Evolutionary conservation across 805 yeast genomes (phyloP), one percentile per base, ranked within the genome.

Genomic region (Candida railenensis): DNA sequence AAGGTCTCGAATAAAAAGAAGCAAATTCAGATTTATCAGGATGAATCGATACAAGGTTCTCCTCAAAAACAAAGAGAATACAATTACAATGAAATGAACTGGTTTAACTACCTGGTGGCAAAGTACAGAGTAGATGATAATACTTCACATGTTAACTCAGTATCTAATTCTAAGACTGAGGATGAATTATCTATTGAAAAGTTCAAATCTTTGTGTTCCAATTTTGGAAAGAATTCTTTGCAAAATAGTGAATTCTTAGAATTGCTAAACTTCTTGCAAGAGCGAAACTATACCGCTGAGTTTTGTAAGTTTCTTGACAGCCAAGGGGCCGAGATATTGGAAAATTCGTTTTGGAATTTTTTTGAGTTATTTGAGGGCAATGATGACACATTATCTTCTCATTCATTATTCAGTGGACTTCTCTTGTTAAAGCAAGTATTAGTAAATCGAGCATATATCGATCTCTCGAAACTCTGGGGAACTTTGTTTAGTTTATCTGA

Each of bases 11-110:
- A 55, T 37, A 59, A 56, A 39, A 65, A 59, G 40, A 65, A 65
- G 43, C 67, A 70, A 3, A 71, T 74, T 18, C 44, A 58, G 9
- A 73, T 74, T n/a, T 74, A 58, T 43, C 72, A 72, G 41, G 79
- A 74, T 50, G 45, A 48, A 22, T 33, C 33, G 14, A 48, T 53
- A 12, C 53, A 64, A 3, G 66, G 69, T 3, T 73, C 77, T 8
- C 69, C 77, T 0, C 66, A 64, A 36, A 65, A 66, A 40, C 59
- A 56, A 2, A 51, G 51, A 16, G 63, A 62, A 3, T 67, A 72
- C 47, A 62, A 63, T 42, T 58, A 67, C 41, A 49, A 67, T 3
- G 66, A 65, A 3, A 49, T 62, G 30, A 66, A 72, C 42, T 72
- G 78, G 71, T 67, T 69, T 52, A 70, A 62, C 56, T 69, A 59